Evolutionary conservation across 192 early-diverging fungal genomes (phyloP), one percentile per base, ranked within the genome.

Genomic region (Endogone sp.): DNA sequence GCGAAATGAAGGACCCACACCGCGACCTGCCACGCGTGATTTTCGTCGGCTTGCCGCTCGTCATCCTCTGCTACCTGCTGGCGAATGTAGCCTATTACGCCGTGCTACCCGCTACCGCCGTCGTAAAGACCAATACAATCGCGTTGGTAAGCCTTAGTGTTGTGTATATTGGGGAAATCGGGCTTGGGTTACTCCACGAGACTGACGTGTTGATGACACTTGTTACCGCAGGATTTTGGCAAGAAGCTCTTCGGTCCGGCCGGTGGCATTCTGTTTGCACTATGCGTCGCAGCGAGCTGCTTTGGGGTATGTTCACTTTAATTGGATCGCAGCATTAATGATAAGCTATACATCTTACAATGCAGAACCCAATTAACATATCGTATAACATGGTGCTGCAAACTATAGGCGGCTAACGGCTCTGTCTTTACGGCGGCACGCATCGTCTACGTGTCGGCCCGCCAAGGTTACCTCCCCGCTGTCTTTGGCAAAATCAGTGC

Each of bases 61-160:
- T 91, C 27, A 86, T 91, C 2, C 57, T 88, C 20, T 86, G 88
- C 25, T 95, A 95, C 73, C 75, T 94, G 9, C 72, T 94, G 68
- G 88, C 91, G 29, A 93, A 94, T 71, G 84, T 91, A 2, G 90
- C 94, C 2, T 95, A 92, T 70, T 90, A 93, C 59, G 84, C 89
- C 8, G 94, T 91, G 0, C 81, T 95, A 25, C 87, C 90, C 9
- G 80, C 88, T 25, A 84, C 81, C 3, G 87, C 90, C 2, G 82
- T 92, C 3, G 78, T 83, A 57, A 79, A 82, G 62, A 89, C 92
- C 2, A 86, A 90, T 65, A 84, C 85, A 10, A 79, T 87, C n/a
- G 84, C 84, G 2, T 78, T 87, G 72, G 37, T 49, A 16, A 49
- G 37, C 16, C 16, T 6, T 11, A 11, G 9, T 6, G 1, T 49